Base-by-base conservation (phyloP, 2,329 filamentous ascomycete species). In the Diaporthe amygdali region DNA sequence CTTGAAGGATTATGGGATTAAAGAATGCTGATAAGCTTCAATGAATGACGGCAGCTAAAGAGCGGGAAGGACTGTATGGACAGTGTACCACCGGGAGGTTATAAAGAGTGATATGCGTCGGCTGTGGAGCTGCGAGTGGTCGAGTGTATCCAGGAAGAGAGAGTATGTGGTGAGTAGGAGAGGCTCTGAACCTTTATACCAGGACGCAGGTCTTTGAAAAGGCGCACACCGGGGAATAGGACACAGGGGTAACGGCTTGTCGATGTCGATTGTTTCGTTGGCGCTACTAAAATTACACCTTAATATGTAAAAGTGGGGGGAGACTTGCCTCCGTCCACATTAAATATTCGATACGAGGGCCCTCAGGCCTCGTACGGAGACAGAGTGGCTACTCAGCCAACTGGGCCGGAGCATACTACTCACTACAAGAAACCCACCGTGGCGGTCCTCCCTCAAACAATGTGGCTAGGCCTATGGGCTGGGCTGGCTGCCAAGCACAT, bases 91-190 rank as follows among this genome's bases (percentile, higher is more conserved):
- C 59, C 59, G 34, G 30, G 59, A 44, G 59, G 41, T 12, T 49
- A 9, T 49, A 64, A 64, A 34, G 59, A 64, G 59, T 49, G 59
- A 64, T 64, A 49, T 64, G 59, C 59, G 59, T 64, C 59, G 59
- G 44, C 27, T 25, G 41, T 64, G 59, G 59, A 37, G 59, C 59
- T 49, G n/a, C n/a, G 44, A 49, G 44, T 64, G 59, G 44, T 64
- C 30, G 59, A 64, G n/a, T 49, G 30, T 25, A 30, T 64, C 59
- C 44, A 49, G 30, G 30, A 14, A 25, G n/a, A 34, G 39, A 47
- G 59, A 25, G 59, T 25, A 41, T 63, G 59, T 49, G 59, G 12
- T 64, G 30, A 47, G 59, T 9, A 64, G 59, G 59, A 49, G 30
- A 12, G 17, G 44, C 30, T 30, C 6, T 20, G 59, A 64, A 30